Conservation (phyloP, 192 early-diverging fungal genomes). For the Gigaspora rosea region DNA sequence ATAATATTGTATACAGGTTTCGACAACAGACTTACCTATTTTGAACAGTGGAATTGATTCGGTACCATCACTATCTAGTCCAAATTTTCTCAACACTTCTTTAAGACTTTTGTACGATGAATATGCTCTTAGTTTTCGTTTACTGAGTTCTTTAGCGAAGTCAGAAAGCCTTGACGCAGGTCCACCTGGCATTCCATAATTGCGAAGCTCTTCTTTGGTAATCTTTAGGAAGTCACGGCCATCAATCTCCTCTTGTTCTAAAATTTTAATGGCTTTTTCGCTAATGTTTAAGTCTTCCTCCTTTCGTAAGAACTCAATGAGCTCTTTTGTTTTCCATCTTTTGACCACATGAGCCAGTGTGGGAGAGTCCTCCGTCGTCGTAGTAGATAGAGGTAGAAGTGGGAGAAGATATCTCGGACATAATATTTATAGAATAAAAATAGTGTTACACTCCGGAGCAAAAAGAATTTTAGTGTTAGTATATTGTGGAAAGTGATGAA, state of each 20-base stretch:
- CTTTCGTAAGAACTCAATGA: neutral
- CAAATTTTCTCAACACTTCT: neutral
- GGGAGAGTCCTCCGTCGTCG: neutral
- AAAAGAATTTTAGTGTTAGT: too few species aligned
- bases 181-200: slow-evolving; percentile 18
- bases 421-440: neutral
- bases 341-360: neutral
- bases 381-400: slow-evolving; percentile 12
- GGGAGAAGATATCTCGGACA: neutral
- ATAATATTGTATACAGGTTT: too few species aligned
- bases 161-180: neutral
- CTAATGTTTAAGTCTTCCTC: slow-evolving; percentile 16
- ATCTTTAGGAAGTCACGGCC: slow-evolving; percentile 11
- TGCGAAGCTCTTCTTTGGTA: slow-evolving; percentile 1
- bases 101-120: neutral
- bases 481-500: too few species aligned
- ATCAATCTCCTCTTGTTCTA: neutral
- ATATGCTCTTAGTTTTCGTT: neutral
- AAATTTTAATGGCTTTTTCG: neutral
- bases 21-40: too few species aligned
- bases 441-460: neutral
- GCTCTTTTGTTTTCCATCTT: neutral
- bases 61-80: neutral
- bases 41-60: neutral
- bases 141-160: neutral